phyloP scores from a whole-genome alignment of 129 eudicot genomes.

The Smallanthus sonchifolius region DNA sequence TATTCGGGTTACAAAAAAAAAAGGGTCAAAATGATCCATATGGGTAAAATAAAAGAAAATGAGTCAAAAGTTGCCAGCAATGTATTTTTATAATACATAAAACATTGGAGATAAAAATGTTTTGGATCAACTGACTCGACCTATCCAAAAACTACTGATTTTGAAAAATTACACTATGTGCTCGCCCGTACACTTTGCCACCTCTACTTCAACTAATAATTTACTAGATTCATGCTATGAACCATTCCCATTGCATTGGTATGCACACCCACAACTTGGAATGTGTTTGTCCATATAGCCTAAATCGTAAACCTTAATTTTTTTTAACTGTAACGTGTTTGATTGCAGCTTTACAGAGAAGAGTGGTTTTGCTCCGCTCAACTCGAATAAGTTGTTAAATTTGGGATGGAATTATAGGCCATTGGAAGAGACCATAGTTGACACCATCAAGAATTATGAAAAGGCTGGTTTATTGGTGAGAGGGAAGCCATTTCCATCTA shows the following conservation, averaged over 20 bases:
- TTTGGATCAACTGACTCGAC: not conserved
- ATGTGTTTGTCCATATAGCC: too few species aligned
- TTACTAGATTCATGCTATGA: too few species aligned
- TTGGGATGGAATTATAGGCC: slow-evolving; percentile 44
- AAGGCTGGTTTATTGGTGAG: slow-evolving; percentile 29
- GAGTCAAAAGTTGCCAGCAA: too few species aligned
- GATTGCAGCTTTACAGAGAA: slow-evolving; percentile 29
- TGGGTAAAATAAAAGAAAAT: too few species aligned
- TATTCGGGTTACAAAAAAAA: too few species aligned
- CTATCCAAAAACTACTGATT: not conserved
- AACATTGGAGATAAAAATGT: not conserved
- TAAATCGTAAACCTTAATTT: not conserved
- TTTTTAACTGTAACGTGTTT: not conserved
- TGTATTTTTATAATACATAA: not conserved
- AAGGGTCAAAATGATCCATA: too few species aligned
- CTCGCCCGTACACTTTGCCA: too few species aligned
- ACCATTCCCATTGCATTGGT: too few species aligned
- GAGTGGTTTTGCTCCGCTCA: not conserved
- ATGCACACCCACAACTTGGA: too few species aligned
- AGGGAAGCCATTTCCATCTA: slow-evolving; percentile 26
- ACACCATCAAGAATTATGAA: slow-evolving; percentile 26
- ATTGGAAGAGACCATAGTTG: slow-evolving; percentile 32
- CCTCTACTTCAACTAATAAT: too few species aligned
- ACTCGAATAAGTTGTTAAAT: slow-evolving; percentile 27
- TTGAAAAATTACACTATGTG: too few species aligned